Evolutionary conservation across 768 basidiomycete species (phyloP).

Genomic region (Russula emetica): DNA sequence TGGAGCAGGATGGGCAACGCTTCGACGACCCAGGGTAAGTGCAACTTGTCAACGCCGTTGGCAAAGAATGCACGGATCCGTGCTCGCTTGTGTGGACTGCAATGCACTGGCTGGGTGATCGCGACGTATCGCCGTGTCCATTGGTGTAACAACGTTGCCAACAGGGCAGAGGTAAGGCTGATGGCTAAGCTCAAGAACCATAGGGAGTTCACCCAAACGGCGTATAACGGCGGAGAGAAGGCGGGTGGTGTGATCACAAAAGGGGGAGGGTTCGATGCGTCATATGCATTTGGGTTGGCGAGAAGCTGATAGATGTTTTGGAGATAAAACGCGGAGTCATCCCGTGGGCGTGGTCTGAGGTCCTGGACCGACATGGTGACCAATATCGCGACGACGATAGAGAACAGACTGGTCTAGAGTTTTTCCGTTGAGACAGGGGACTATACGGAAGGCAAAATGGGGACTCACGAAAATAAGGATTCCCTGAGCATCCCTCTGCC

Average conservation of each 20-base stretch:
- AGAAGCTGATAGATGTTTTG: background rate
- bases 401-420: constrained; percentile 12
- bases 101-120: background rate
- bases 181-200: constrained; percentile 1
- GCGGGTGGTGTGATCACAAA: background rate
- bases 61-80: constrained; percentile 1
- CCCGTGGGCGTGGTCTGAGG: background rate
- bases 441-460: background rate
- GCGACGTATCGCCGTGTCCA: background rate
- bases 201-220: background rate
- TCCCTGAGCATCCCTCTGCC: background rate
- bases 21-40: background rate
- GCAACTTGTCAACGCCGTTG: background rate
- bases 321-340: background rate
- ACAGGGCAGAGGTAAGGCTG: background rate
- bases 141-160: background rate
- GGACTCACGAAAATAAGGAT: constrained; percentile 1
- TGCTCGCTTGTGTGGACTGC: constrained; percentile 9
- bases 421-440: background rate
- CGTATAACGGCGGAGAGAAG: background rate
- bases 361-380: background rate
- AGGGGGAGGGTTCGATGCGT: background rate
- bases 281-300: background rate
- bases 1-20: background rate
- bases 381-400: background rate